Base-by-base conservation (phyloP, 257 asterid genomes). In the Orobanche coerulescens region DNA sequence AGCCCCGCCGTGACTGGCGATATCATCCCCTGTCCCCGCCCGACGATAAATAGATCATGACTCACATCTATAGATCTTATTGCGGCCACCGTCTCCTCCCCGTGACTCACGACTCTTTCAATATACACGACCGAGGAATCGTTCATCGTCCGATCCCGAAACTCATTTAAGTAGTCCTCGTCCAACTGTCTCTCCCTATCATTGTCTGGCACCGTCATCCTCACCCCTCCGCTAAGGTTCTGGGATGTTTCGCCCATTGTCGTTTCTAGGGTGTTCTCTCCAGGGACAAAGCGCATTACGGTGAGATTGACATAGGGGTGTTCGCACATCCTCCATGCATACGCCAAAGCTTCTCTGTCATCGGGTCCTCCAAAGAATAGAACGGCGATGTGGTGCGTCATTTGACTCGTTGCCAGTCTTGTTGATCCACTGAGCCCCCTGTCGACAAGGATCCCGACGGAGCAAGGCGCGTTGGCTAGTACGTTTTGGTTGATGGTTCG, bases 331-430 rank as follows among this genome's bases (percentile, higher is more conserved):
- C 99, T 59, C 84, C 82, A 75, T 0, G 73, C 96, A 51, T 86
- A 89, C 0, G 96, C 88, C 51, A 89, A 23, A 0, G 96, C 97
- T 53, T 93, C 99, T 0, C 97, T 44, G 15, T 93, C 99, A 15
- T 93, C 99, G 0, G 90, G 77, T 0, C 99, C 99, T 0, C 97
- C 96, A 7, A 89, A 89, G 79, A 93, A 93, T n/a, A 93, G 42
- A 0, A 84, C 75, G 0, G 73, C 88, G 0, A 89, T 70, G 6
- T 82, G 88, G 55, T 89, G 96, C 0, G 86, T 59, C 1, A 70
- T 57, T 37, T 83, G 94, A 64, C 77, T 80, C 2, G 75, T 66
- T 0, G 81, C 79, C n/a, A 86, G 12, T 23, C 95, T 65, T 0
- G 91, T 86, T 1, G 97, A 78, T 0, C 95, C 94, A 7, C 70